These are phyloP conservation scores for Rubia tinctorum DNA, from an alignment of 305 asterid genomes.

Conservation along the genomic window DNA sequence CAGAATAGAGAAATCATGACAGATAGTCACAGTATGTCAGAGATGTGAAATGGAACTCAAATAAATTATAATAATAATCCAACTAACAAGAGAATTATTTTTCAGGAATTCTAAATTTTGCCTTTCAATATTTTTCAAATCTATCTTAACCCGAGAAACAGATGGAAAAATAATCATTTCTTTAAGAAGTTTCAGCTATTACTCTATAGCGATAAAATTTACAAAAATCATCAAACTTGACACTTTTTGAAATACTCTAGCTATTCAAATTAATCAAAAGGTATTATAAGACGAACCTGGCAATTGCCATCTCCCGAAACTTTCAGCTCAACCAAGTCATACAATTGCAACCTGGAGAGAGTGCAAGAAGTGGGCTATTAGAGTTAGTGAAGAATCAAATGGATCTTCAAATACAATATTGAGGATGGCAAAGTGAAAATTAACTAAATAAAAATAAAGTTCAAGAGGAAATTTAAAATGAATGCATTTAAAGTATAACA, in stretches of 20 bases:
- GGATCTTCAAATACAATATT: neutral
- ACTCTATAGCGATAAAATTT: neutral
- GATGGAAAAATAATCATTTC: neutral
- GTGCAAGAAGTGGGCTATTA: neutral
- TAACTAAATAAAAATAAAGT: neutral
- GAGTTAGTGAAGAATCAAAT: neutral
- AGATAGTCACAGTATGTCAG: neutral
- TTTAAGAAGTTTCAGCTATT: neutral
- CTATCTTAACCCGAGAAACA: neutral
- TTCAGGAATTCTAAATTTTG: neutral
- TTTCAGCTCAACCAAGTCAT: constrained; percentile 71
- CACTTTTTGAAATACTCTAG: too few species aligned
- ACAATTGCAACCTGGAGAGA: constrained; percentile 61
- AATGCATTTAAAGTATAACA: neutral
- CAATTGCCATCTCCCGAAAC: constrained; percentile 94
- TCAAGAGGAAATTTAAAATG: neutral
- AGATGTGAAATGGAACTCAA: neutral
- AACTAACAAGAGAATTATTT: neutral
- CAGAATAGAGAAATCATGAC: neutral
- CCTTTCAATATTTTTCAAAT: neutral
- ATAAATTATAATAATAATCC: neutral
- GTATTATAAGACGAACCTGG: neutral
- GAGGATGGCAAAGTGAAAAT: too few species aligned
- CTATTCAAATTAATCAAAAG: too few species aligned
- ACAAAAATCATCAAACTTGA: too few species aligned